A percentile compares a stretch with the other conserved stretches of the same genome.
Conservation (phyloP, 305 asterid species). For the Solanum aculeatissimum region DNA sequence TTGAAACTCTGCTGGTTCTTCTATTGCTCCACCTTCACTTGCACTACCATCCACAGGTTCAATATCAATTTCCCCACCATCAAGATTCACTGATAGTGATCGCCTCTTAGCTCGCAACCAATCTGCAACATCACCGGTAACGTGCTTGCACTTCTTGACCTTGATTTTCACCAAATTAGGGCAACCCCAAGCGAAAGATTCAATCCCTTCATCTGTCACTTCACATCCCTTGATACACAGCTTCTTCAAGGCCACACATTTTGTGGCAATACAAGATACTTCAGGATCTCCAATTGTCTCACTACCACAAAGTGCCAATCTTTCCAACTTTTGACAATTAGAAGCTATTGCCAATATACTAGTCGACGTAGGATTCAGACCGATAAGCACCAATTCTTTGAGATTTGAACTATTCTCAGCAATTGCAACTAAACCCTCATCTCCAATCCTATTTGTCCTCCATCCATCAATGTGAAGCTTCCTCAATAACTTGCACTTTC, state of each 20-base stretch:
- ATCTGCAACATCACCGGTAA: slow-evolving; percentile 26
- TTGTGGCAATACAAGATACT: slow-evolving; percentile 34
- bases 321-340: slow-evolving; percentile 38
- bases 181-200: slow-evolving; percentile 43
- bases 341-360: slow-evolving; percentile 37
- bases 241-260: slow-evolving; percentile 41
- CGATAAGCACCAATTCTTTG: slow-evolving; percentile 51
- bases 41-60: slow-evolving; percentile 39
- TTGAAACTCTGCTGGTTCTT: slow-evolving; percentile 34
- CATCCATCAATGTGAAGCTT: slow-evolving; percentile 62
- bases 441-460: slow-evolving; percentile 58
- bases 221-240: slow-evolving; percentile 56
- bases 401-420: slow-evolving; percentile 41
- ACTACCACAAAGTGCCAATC: slow-evolving; percentile 59
- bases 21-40: slow-evolving; percentile 47
- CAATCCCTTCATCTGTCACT: slow-evolving; percentile 40
- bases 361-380: slow-evolving; percentile 36
- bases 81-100: slow-evolving; percentile 27
- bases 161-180: slow-evolving; percentile 56
- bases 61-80: slow-evolving; percentile 29
- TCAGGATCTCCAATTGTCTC: slow-evolving; percentile 51
- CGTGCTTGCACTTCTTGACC: slow-evolving; percentile 52
- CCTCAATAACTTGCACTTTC: slow-evolving; percentile 47
- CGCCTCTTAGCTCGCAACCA: slow-evolving; percentile 36
- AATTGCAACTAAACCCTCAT: slow-evolving; percentile 39